These are phyloP conservation scores for Yamadazyma laniorum DNA, from an alignment of 805 yeast species.

Conservation along the genomic window DNA sequence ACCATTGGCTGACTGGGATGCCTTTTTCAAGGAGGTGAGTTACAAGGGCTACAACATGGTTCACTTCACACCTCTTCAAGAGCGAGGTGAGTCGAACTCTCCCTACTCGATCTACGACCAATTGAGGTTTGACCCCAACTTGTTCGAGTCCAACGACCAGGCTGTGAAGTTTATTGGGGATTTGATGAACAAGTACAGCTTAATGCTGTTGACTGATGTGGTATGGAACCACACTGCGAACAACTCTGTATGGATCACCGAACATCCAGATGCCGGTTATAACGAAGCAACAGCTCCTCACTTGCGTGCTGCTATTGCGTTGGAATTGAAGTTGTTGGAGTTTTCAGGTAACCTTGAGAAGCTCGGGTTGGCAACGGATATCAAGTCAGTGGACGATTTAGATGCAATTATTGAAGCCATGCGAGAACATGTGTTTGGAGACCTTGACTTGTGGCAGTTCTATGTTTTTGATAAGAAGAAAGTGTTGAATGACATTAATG, in stretches of 20 bases:
- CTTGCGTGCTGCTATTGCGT: slow-evolving; percentile 75
- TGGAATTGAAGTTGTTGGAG: slow-evolving; percentile 66
- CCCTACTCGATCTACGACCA: slow-evolving; percentile 94
- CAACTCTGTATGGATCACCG: slow-evolving; percentile 80
- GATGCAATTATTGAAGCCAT: slow-evolving; percentile 64
- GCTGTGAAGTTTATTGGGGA: slow-evolving; percentile 50
- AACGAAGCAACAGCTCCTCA: slow-evolving; percentile 87
- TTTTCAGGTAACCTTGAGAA: slow-evolving; percentile 59
- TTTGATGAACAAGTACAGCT: slow-evolving; percentile 53
- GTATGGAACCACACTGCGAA: slow-evolving; percentile 95
- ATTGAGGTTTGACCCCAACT: slow-evolving; percentile 63
- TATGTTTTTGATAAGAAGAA: slow-evolving; percentile 64
- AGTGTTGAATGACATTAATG: slow-evolving; percentile 39
- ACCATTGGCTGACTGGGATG: slow-evolving; percentile 61
- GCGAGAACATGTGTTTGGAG: slow-evolving; percentile 61
- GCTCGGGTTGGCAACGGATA: slow-evolving; percentile 59
- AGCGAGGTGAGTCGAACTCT: slow-evolving; percentile 85
- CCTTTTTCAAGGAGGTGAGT: slow-evolving; percentile 57
- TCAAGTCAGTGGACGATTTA: slow-evolving; percentile 55
- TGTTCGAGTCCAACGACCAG: slow-evolving; percentile 55
- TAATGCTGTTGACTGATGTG: slow-evolving; percentile 83
- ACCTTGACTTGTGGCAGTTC: slow-evolving; percentile 80
- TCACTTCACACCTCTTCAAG: slow-evolving; percentile 92
- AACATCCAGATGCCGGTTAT: slow-evolving; percentile 90
- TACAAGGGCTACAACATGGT: slow-evolving; percentile 90